A percentile compares a stretch with the other conserved stretches of the same genome.
These are phyloP conservation scores for Eimeria tenella DNA, from an alignment of 169 alveolate genomes.

Conservation along the genomic window DNA sequence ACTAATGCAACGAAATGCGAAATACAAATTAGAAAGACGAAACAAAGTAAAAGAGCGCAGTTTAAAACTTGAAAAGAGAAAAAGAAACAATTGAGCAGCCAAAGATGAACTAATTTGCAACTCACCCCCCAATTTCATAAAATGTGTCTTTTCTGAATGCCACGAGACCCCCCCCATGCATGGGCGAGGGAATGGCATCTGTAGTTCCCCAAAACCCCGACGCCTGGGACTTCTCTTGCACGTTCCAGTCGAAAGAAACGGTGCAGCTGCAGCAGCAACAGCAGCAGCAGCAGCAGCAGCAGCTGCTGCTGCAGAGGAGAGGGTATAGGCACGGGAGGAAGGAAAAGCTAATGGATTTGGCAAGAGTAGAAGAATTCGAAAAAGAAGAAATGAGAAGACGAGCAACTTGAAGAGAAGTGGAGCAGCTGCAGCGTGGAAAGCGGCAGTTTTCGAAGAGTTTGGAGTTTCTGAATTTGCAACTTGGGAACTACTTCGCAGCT, in stretches of 20 bases:
- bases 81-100: neutral
- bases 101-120: neutral
- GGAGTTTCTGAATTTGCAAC: no score
- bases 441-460: no score
- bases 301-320: neutral
- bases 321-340: neutral
- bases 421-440: neutral
- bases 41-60: no score
- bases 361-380: no score
- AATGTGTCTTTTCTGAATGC: constrained; percentile 81
- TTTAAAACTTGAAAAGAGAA: constrained; percentile 54
- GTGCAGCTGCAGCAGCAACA: constrained; percentile 59
- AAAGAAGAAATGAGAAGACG: neutral
- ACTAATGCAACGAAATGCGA: no score
- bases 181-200: constrained; percentile 81
- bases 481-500: no score
- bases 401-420: no score
- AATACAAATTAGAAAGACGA: no score
- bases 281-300: neutral
- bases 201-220: constrained; percentile 74
- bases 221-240: constrained; percentile 80
- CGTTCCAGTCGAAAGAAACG: constrained; percentile 80
- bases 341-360: neutral
- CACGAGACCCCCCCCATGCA: constrained; percentile 85
- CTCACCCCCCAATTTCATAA: constrained; percentile 83